Evolutionary conservation across 352 stramenopile species (phyloP).

Genomic region (Halophytophthora polymorphica): DNA sequence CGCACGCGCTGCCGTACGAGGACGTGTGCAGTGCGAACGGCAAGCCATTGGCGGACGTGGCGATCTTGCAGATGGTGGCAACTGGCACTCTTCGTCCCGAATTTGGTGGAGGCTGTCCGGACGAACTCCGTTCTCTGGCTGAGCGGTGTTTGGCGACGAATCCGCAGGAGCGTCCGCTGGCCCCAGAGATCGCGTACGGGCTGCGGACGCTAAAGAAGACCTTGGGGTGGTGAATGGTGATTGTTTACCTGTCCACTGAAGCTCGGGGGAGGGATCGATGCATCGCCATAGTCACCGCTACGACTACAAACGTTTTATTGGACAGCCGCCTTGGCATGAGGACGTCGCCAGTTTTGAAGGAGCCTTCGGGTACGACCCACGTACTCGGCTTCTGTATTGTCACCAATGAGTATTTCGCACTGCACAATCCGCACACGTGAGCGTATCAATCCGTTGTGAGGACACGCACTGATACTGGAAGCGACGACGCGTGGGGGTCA

Average conservation of each 20-base stretch:
- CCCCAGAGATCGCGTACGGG: constrained; percentile 25
- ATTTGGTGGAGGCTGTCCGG: constrained; percentile 22
- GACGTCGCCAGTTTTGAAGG: too few species aligned
- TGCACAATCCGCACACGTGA: too few species aligned
- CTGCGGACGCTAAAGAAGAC: constrained; percentile 22
- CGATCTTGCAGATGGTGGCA: constrained; percentile 29
- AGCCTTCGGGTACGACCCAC: too few species aligned
- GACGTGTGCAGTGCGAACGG: constrained; percentile 11
- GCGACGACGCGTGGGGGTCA: too few species aligned
- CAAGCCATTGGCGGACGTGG: constrained; percentile 17
- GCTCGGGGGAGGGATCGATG: constrained; percentile 1
- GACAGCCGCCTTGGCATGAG: too few species aligned
- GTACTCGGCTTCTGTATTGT: too few species aligned
- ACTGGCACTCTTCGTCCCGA: constrained; percentile 21
- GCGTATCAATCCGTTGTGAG: too few species aligned
- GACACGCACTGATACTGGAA: too few species aligned
- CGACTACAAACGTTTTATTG: too few species aligned
- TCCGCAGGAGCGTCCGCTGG: constrained; percentile 18
- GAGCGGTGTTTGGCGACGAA: constrained; percentile 25
- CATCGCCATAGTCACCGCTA: too few species aligned
- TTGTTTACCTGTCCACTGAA: background rate
- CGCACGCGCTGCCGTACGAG: constrained; percentile 29
- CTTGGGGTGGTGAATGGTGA: background rate
- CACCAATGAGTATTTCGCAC: too few species aligned
- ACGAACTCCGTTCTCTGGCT: constrained; percentile 22